Evolutionary conservation across 2,329 filamentous ascomycete genomes (phyloP).

Genomic region (Aspergillus sclerotialis): DNA sequence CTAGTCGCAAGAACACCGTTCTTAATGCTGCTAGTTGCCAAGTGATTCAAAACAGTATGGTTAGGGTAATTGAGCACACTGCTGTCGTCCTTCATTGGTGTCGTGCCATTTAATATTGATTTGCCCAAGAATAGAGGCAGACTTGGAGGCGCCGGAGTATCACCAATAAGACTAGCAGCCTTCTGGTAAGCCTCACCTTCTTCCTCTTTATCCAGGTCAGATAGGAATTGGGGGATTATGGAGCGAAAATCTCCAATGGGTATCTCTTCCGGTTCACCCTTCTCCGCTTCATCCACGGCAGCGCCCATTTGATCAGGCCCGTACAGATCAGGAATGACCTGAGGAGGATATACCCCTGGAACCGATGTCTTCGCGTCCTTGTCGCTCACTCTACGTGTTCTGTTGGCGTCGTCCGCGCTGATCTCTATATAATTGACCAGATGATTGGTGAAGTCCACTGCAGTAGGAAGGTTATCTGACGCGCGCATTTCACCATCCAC

Average conservation of each 20-base stretch:
- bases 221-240: slow-evolving; percentile 74
- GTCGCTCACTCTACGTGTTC: slow-evolving; percentile 28
- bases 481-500: slow-evolving; percentile 92
- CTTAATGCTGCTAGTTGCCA: slow-evolving; percentile 97
- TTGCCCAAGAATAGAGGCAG: slow-evolving; percentile 88
- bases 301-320: slow-evolving; percentile 24
- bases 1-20: slow-evolving; percentile 92
- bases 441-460: slow-evolving; percentile 96
- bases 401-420: slow-evolving; percentile 60
- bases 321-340: slow-evolving; percentile 33
- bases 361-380: slow-evolving; percentile 26
- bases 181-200: slow-evolving; percentile 68
- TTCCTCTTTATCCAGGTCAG: slow-evolving; percentile 77
- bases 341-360: slow-evolving; percentile 37
- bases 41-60: slow-evolving; percentile 90
- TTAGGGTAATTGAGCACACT: slow-evolving; percentile 96
- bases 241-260: slow-evolving; percentile 57
- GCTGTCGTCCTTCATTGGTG: slow-evolving; percentile 94
- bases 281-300: slow-evolving; percentile 33
- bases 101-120: slow-evolving; percentile 85
- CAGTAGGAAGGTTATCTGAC: slow-evolving; percentile 79
- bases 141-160: slow-evolving; percentile 73
- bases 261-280: slow-evolving; percentile 49
- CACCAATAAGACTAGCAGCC: slow-evolving; percentile 67
- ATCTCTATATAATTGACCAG: slow-evolving; percentile 98